Evolutionary conservation across 768 basidiomycete species (phyloP).

Genomic region (Russula ochroleuca): DNA sequence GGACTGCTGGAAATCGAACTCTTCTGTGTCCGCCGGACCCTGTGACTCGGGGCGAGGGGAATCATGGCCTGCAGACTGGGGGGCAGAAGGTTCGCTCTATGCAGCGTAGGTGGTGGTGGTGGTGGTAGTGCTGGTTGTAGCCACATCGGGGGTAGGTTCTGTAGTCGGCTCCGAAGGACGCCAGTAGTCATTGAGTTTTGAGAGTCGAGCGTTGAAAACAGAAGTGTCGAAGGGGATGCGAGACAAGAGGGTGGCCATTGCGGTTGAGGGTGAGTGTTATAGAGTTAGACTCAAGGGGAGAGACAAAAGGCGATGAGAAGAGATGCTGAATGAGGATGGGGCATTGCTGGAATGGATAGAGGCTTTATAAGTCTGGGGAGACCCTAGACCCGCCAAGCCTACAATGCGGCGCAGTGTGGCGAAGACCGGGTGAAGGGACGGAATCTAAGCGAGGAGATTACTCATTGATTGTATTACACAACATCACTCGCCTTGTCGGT

Average conservation of each 20-base stretch:
- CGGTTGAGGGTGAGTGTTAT: neutral
- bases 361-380: neutral
- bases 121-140: neutral
- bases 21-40: slow-evolving; percentile 1
- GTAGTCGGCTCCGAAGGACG: neutral
- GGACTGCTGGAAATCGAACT: slow-evolving; percentile 16
- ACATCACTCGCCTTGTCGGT: neutral
- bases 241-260: slow-evolving; percentile 18
- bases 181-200: slow-evolving; percentile 11
- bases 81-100: neutral
- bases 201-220: neutral
- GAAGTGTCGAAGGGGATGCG: slow-evolving; percentile 18
- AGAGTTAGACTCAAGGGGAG: neutral
- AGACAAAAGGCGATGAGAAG: neutral
- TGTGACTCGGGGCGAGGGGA: neutral
- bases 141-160: neutral
- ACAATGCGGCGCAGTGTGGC: neutral
- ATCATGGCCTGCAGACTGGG: neutral
- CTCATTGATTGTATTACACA: neutral
- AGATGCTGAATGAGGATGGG: neutral
- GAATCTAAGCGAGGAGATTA: neutral
- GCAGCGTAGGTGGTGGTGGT: neutral
- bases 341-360: neutral
- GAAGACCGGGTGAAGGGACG: too few species aligned
- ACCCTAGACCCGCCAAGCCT: too few species aligned